Evolutionary conservation across 768 basidiomycete genomes (phyloP), one percentile per base, ranked within the genome.

Genomic region (Agrocybe pediades): DNA sequence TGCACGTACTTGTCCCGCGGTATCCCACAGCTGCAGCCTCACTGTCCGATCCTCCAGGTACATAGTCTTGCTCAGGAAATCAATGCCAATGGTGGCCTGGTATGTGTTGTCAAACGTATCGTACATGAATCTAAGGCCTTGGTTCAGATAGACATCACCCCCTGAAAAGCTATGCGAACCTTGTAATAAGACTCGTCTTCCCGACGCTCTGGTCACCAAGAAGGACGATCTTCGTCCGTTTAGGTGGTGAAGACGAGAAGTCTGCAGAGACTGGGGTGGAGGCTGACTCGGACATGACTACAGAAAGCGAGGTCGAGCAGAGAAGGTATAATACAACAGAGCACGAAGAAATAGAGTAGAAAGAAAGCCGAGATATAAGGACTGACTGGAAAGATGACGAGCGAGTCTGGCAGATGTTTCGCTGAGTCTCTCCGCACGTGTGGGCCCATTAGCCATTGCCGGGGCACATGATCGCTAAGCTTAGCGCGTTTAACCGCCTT

Each of bases 31-130:
- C 68, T 99, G 97, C 72, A 99, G 74, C 67, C 97, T 84, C 43
- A 99, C 96, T 1, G 97, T 99, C 64, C 97, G 81, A 75, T 99
- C 97, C 68, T 99, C 97, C 53, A 98, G 81, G 72, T 99, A 99
- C 93, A 99, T 96, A 0, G 97, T 98, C 80, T 99, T 99, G 76
- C 94, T 96, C 73, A 99, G 78, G 71, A 99, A 99, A 76, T 99
- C 97, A 72, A 99, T 99, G 53, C 96, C 94, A 67, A 96, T 96
- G 9, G 94, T 96, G 17, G 94, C 94, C 69, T 94, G 92, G 71
- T 99, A 99, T 41, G 96, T 98, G 72, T 98, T 98, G 79, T 99
- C 97, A 71, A 99, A 99, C 0, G 97, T 98, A 74, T 99, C 97
- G 70, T 99, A 99, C 97, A 98, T 95, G 70, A 92, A 91, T 74